Percentiles rank a stretch among this genome's conserved stretches.
These are phyloP conservation scores for Hyaloscypha variabilis DNA, from an alignment of 495 filamentous ascomycete species.

Conservation along the genomic window DNA sequence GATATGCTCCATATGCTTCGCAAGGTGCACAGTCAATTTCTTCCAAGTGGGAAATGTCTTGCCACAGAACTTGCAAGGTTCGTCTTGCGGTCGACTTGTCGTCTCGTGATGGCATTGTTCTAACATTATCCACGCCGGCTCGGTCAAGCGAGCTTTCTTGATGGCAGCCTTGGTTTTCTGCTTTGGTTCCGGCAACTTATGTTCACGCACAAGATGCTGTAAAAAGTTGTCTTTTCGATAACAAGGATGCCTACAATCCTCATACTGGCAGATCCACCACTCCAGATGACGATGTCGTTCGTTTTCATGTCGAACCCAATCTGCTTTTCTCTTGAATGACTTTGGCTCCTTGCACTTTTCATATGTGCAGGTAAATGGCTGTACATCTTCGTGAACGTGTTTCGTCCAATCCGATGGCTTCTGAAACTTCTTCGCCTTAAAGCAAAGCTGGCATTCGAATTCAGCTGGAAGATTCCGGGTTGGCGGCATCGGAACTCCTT, in stretches of 20 bases:
- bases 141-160: constrained; percentile 52
- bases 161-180: constrained; percentile 60
- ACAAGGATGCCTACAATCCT: constrained; percentile 83
- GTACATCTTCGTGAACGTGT: constrained; percentile 93
- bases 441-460: constrained; percentile 93
- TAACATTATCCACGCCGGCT: constrained; percentile 73
- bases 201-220: constrained; percentile 92
- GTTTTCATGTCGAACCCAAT: constrained; percentile 96
- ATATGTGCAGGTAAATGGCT: constrained; percentile 95
- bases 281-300: constrained; percentile 91
- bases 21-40: constrained; percentile 90
- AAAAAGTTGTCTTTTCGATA: constrained; percentile 95
- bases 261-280: constrained; percentile 85
- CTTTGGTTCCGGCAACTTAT: constrained; percentile 83
- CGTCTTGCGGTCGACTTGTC: constrained; percentile 63
- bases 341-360: constrained; percentile 82
- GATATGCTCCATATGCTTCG: constrained; percentile 96
- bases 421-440: constrained; percentile 83
- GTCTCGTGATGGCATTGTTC: constrained; percentile 80
- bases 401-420: constrained; percentile 99
- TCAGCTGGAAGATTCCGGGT: constrained; percentile 79
- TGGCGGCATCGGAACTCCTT: constrained; percentile 81
- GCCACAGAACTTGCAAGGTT: constrained; percentile 90
- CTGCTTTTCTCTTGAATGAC: constrained; percentile 95
- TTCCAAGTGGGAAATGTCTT: constrained; percentile 86